Percentiles rank a stretch among this genome's conserved stretches.
phyloP scores from a whole-genome alignment of 306 rosid species.

The Oemleria cerasiformis region DNA sequence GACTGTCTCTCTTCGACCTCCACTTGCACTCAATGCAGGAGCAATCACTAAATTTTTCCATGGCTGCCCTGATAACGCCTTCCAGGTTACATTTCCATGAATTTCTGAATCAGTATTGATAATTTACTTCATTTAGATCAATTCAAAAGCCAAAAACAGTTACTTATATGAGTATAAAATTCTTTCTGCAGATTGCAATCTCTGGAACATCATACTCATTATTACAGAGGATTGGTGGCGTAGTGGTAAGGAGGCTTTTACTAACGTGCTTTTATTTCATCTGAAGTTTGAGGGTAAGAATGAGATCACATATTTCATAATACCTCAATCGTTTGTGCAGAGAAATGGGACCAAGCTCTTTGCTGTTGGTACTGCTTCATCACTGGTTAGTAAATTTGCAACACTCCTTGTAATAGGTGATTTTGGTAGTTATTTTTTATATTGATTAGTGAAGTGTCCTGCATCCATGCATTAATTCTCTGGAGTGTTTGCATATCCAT shows the following conservation, averaged over 20 bases:
- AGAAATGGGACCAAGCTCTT: constrained; percentile 90
- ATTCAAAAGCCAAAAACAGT: not conserved
- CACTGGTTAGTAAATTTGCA: constrained; percentile 62
- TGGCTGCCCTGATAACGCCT: constrained; percentile 95
- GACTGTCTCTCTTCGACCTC: constrained; percentile 74
- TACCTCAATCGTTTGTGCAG: constrained; percentile 43
- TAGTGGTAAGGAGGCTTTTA: constrained; percentile 48
- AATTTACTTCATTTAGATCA: constrained; percentile 7
- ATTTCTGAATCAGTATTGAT: constrained; percentile 6
- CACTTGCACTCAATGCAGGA: constrained; percentile 70
- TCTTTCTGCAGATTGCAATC: constrained; percentile 34
- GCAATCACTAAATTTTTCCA: constrained; percentile 76
- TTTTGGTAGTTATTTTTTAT: not conserved
- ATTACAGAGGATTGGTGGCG: constrained; percentile 52
- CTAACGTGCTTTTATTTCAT: constrained; percentile 7
- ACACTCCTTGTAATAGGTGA: constrained; percentile 3
- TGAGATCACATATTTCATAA: constrained; percentile 20
- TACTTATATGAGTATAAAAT: constrained; percentile 14
- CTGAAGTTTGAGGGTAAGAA: constrained; percentile 6
- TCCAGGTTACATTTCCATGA: constrained; percentile 54
- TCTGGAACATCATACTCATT: constrained; percentile 41
- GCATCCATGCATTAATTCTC: constrained; percentile 3
- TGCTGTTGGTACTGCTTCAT: constrained; percentile 85
- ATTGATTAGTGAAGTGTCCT: constrained; percentile 10
- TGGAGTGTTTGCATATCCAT: not conserved